Evolutionary conservation across 768 basidiomycete genomes (phyloP).

Genomic region (Scleroderma bovista): DNA sequence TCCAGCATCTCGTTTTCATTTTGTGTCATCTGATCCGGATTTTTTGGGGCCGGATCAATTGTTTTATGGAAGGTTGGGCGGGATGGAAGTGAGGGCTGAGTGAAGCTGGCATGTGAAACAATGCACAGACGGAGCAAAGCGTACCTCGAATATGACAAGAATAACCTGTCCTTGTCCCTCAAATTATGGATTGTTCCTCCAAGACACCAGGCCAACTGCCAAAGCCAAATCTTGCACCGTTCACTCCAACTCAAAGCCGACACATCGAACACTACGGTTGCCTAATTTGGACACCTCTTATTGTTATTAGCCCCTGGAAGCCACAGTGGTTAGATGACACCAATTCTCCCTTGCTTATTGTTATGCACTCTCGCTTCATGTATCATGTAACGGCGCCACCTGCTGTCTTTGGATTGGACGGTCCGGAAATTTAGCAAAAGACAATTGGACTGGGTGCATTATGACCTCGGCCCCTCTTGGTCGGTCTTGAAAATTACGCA

Average conservation of each 20-base stretch:
- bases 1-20: background rate
- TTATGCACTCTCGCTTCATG: constrained; percentile 6
- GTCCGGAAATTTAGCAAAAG: background rate
- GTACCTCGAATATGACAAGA: background rate
- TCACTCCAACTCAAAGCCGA: background rate
- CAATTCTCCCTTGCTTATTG: constrained; percentile 16
- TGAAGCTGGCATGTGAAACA: no score
- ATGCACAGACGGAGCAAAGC: background rate
- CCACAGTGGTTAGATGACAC: constrained; percentile 1
- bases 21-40: background rate
- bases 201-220: background rate
- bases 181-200: background rate
- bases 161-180: background rate
- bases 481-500: background rate
- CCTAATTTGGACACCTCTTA: constrained; percentile 14
- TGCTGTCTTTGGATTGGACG: background rate
- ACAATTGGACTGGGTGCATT: background rate
- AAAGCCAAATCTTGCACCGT: background rate
- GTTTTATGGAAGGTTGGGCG: background rate
- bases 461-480: background rate
- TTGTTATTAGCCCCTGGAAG: constrained; percentile 12
- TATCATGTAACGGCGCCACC: background rate
- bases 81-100: no score
- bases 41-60: background rate
- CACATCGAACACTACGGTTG: constrained; percentile 12